Percentiles rank a stretch among this genome's conserved stretches.
Evolutionary conservation across 2,329 filamentous ascomycete species (phyloP).

Genomic region (Tolypocladium tropicale): DNA sequence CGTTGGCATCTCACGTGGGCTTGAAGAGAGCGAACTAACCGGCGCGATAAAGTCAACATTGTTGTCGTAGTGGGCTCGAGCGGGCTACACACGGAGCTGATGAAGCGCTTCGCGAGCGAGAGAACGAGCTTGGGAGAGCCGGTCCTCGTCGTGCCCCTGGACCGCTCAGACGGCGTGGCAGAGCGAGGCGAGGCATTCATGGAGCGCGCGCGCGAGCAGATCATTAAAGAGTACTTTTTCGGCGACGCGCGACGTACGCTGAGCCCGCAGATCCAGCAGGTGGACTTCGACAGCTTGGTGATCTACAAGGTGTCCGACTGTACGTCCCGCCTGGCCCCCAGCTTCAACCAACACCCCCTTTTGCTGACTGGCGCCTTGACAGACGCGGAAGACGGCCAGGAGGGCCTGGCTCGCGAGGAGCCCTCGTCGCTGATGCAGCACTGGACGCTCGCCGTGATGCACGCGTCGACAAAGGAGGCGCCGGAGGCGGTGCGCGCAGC

Average conservation of each 20-base stretch:
- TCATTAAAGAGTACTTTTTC: conserved; percentile 91
- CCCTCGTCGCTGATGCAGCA: conserved; percentile 64
- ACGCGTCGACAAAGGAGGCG: conserved; percentile 58
- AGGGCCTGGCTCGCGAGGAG: conserved; percentile 51
- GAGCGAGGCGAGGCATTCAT: conserved; percentile 65
- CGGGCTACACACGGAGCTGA: conserved; percentile 63
- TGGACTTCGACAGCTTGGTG: conserved; percentile 64
- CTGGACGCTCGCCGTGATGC: conserved; percentile 75
- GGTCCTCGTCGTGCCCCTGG: conserved; percentile 66
- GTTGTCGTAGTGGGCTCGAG: conserved; percentile 77
- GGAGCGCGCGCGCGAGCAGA: conserved; percentile 61
- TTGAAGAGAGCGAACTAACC: not conserved
- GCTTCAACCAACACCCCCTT: not conserved
- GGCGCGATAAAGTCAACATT: conserved; percentile 57
- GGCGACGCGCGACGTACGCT: conserved; percentile 67
- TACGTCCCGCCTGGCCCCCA: conserved; percentile 20
- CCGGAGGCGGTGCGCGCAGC: conserved; percentile 67
- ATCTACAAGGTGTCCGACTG: conserved; percentile 62
- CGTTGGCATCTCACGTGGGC: not conserved
- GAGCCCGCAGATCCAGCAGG: conserved; percentile 77
- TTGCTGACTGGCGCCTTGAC: not conserved
- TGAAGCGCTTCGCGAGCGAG: conserved; percentile 52
- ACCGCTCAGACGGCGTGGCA: conserved; percentile 78
- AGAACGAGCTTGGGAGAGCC: conserved; percentile 51
- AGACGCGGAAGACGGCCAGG: conserved; percentile 19